These are phyloP conservation scores for Colletotrichum sp. DNA, from an alignment of 2,329 filamentous ascomycete genomes.

Conservation along the genomic window DNA sequence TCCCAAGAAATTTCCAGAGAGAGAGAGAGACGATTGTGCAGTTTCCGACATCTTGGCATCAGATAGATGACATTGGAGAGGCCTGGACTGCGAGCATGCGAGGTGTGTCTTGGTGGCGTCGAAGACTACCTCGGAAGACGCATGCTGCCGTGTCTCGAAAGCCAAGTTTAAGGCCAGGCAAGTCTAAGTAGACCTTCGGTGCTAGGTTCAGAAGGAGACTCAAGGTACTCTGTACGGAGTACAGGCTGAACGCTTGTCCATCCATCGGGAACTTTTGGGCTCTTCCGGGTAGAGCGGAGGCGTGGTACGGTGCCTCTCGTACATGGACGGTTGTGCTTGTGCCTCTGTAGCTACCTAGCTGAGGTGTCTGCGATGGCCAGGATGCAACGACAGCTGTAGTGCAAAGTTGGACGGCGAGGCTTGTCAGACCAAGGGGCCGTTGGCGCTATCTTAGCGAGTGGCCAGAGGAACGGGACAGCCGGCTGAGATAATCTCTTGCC, in stretches of 20 bases:
- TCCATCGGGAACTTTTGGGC: neutral
- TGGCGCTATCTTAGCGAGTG: neutral
- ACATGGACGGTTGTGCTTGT: neutral
- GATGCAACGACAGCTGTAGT: neutral
- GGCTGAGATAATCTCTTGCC: neutral
- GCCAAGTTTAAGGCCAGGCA: neutral
- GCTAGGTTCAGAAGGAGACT: neutral
- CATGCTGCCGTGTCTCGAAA: neutral
- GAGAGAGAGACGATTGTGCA: neutral
- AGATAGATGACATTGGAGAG: neutral
- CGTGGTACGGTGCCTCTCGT: neutral
- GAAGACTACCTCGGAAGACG: neutral
- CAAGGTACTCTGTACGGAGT: neutral
- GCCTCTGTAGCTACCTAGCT: neutral
- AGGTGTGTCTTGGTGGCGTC: neutral
- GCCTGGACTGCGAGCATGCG: neutral
- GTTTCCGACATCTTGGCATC: neutral
- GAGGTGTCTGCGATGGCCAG: neutral
- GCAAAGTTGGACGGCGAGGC: neutral
- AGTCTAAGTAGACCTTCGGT: neutral
- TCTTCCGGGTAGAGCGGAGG: neutral
- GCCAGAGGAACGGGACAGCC: neutral
- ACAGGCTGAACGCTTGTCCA: neutral
- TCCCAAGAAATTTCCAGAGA: neutral
- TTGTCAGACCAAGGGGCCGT: neutral